Percentiles rank a stretch among this genome's conserved stretches.
These are phyloP conservation scores for Trichophyton equinum DNA, from an alignment of 2,329 filamentous ascomycete genomes.

Conservation along the genomic window DNA sequence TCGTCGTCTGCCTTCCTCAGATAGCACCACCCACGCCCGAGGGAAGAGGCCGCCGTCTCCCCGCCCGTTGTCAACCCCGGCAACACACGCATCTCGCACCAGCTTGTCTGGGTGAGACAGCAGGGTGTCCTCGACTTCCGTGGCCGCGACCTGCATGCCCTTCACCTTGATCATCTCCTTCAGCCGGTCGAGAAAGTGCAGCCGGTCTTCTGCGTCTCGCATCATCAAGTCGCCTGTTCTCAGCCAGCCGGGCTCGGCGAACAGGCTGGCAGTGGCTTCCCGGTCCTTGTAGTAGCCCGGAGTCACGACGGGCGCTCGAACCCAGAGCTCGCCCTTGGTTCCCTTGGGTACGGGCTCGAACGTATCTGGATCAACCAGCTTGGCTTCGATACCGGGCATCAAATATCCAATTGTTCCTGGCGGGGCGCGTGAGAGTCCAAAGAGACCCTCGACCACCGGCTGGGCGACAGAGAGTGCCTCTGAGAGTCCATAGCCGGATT, in stretches of 20 bases:
- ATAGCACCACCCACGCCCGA: conserved; percentile 10
- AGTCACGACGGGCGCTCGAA: conserved; percentile 35
- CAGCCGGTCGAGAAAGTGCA: conserved; percentile 47
- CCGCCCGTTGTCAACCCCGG: conserved; percentile 10
- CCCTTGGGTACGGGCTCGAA: conserved; percentile 26
- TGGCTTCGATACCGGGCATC: conserved; percentile 30
- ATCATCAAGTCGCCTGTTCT: conserved; percentile 31
- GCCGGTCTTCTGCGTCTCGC: conserved; percentile 22
- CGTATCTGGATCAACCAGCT: conserved; percentile 29
- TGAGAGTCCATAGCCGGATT: conserved; percentile 9
- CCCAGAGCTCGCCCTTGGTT: conserved; percentile 33
- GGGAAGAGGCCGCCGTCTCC: conserved; percentile 10
- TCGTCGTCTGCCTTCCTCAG: conserved; percentile 5
- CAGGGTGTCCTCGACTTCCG: conserved; percentile 51
- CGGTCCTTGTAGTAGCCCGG: conserved; percentile 32
- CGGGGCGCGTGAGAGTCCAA: conserved; percentile 7
- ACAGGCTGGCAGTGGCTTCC: conserved; percentile 27
- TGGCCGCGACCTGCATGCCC: conserved; percentile 46
- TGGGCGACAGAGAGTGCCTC: conserved; percentile 10
- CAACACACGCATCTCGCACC: conserved; percentile 10
- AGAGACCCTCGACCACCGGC: conserved; percentile 9
- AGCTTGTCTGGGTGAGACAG: conserved; percentile 38
- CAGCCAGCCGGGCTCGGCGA: conserved; percentile 32
- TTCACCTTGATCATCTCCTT: conserved; percentile 61
- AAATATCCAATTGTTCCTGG: conserved; percentile 26